phyloP scores from a whole-genome alignment of 257 asterid species.

The Asclepias syriaca region DNA sequence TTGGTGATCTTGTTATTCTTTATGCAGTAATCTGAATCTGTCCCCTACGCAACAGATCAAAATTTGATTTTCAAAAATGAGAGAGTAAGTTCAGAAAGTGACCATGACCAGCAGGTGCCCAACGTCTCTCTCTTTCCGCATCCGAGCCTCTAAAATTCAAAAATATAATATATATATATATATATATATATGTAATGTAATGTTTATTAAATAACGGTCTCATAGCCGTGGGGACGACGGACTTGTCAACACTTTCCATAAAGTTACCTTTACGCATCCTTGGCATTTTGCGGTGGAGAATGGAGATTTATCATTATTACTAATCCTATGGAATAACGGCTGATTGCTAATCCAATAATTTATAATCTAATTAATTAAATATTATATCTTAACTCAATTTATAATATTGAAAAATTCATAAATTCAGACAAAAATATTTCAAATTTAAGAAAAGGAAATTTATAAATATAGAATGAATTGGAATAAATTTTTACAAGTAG shows the following conservation, averaged over 20 bases:
- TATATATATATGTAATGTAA: too few species aligned
- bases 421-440: too few species aligned
- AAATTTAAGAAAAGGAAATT: too few species aligned
- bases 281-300: not conserved
- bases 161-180: constrained; percentile 21
- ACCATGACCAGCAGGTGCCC: constrained; percentile 25
- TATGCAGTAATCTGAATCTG: constrained; percentile 8
- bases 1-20: constrained; percentile 32
- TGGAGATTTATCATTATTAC: too few species aligned
- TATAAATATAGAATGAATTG: not conserved
- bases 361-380: too few species aligned
- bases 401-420: too few species aligned
- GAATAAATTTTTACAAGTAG: not conserved
- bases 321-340: too few species aligned
- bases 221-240: constrained; percentile 46
- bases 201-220: constrained; percentile 14
- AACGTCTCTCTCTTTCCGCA: constrained; percentile 34
- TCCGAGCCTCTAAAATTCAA: constrained; percentile 24
- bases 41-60: not conserved
- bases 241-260: constrained; percentile 11
- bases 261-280: constrained; percentile 27
- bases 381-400: too few species aligned
- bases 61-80: constrained; percentile 42
- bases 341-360: too few species aligned
- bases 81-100: constrained; percentile 23